phyloP scores from a whole-genome alignment of 2,329 filamentous ascomycete genomes.

The Ophiostoma montium region DNA sequence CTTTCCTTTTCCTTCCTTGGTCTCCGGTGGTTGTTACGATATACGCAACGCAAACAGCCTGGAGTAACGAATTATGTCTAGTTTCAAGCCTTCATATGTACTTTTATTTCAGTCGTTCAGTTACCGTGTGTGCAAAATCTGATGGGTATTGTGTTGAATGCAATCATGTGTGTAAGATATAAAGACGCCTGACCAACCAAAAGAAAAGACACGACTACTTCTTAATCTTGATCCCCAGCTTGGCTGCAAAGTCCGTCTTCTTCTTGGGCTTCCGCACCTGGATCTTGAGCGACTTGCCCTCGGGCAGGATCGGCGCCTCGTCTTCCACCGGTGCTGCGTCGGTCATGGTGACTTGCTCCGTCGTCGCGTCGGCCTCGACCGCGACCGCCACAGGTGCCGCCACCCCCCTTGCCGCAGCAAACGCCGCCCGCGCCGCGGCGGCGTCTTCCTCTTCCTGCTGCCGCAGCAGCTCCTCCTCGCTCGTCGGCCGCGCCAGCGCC shows the following conservation, averaged over 20 bases:
- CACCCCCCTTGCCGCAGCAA: conserved; percentile 44
- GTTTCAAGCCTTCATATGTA: no score
- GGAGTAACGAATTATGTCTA: no score
- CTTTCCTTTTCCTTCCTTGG: no score
- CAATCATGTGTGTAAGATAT: no score
- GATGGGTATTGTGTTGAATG: no score
- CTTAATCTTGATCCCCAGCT: conserved; percentile 82
- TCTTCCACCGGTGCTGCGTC: neutral
- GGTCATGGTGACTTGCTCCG: neutral
- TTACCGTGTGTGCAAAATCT: no score
- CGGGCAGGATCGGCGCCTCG: neutral
- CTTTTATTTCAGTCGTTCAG: no score
- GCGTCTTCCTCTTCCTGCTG: conserved; percentile 71
- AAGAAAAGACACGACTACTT: conserved; percentile 21
- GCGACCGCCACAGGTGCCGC: conserved; percentile 29
- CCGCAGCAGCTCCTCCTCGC: conserved; percentile 46
- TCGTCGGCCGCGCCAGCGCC: conserved; percentile 36
- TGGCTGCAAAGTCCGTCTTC: conserved; percentile 67
- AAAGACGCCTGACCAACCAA: neutral
- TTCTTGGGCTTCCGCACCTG: conserved; percentile 65
- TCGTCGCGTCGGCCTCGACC: conserved; percentile 30
- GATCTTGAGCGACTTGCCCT: conserved; percentile 38
- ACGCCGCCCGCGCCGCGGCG: conserved; percentile 66
- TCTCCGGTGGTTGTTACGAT: no score
- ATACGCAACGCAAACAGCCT: no score